Evolutionary conservation across 441 rosid species (phyloP).

Genomic region (Gossypium lobatum): DNA sequence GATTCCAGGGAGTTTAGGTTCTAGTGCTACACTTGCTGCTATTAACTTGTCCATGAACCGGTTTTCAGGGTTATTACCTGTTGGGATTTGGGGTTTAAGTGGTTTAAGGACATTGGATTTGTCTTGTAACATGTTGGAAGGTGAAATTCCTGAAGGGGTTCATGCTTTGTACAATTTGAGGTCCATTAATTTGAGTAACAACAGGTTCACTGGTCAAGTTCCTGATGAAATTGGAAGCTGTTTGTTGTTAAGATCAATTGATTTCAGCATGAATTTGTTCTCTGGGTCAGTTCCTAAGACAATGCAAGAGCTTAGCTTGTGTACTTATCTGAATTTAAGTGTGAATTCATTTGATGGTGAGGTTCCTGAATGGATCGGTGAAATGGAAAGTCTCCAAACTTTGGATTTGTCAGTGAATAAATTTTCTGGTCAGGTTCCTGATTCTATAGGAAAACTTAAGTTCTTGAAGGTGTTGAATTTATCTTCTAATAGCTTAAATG

Average conservation of each 20-base stretch:
- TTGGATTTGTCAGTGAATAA: conserved; percentile 75
- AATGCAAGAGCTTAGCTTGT: conserved; percentile 48
- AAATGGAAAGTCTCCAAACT: conserved; percentile 47
- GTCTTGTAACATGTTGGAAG: conserved; percentile 53
- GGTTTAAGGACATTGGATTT: conserved; percentile 55
- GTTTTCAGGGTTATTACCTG: conserved; percentile 52
- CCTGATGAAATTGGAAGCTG: conserved; percentile 59
- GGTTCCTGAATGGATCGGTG: conserved; percentile 49
- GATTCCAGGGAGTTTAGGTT: conserved; percentile 53
- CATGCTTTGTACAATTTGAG: conserved; percentile 47
- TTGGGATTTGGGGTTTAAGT: conserved; percentile 50
- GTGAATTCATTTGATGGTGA: conserved; percentile 42
- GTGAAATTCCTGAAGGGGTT: conserved; percentile 39
- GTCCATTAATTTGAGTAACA: conserved; percentile 41
- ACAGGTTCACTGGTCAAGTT: conserved; percentile 36
- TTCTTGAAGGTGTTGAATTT: conserved; percentile 50
- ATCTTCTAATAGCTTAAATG: conserved; percentile 48
- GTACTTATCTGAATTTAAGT: conserved; percentile 39
- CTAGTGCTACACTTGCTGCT: conserved; percentile 48
- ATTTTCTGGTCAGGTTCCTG: conserved; percentile 59
- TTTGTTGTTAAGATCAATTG: conserved; percentile 44
- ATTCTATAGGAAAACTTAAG: conserved; percentile 57
- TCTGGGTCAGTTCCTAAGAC: conserved; percentile 49
- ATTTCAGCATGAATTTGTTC: conserved; percentile 50
- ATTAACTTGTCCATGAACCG: conserved; percentile 45